A percentile compares a stretch with the other conserved stretches of the same genome.
These are phyloP conservation scores for Rhodotorula sp. DNA, from an alignment of 1,284 basidiomycete species.

Conservation along the genomic window DNA sequence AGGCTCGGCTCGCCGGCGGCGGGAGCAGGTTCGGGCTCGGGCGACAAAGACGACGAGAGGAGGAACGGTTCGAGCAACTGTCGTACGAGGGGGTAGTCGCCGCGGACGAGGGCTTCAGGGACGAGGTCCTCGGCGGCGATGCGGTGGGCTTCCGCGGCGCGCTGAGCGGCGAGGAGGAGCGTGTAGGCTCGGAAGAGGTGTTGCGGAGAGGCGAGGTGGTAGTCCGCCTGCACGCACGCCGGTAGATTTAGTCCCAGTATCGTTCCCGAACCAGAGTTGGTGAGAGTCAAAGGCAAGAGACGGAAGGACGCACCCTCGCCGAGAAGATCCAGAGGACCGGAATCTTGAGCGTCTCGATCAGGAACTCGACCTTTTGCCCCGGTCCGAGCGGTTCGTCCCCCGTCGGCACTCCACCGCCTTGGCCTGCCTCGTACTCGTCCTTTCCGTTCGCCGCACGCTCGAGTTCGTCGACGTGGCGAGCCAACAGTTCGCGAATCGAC, in stretches of 20 bases:
- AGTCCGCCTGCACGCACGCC: slow-evolving; percentile 59
- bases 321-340: slow-evolving; percentile 84
- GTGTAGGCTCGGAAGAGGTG: slow-evolving; percentile 70
- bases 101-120: slow-evolving; percentile 80
- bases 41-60: slow-evolving; percentile 56
- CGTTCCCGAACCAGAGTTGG: no score
- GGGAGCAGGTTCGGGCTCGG: slow-evolving; percentile 45
- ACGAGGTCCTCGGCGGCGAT: slow-evolving; percentile 80
- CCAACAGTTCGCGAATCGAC: slow-evolving; percentile 76
- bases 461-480: slow-evolving; percentile 67
- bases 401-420: slow-evolving; percentile 43
- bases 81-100: slow-evolving; percentile 71
- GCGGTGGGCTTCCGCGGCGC: slow-evolving; percentile 73
- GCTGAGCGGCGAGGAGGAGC: slow-evolving; percentile 67
- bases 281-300: background rate
- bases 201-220: slow-evolving; percentile 56
- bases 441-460: slow-evolving; percentile 45
- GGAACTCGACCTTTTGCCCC: slow-evolving; percentile 57
- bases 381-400: no score
- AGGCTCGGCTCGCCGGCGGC: slow-evolving; percentile 14
- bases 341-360: slow-evolving; percentile 73
- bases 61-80: slow-evolving; percentile 71
- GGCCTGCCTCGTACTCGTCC: slow-evolving; percentile 55
- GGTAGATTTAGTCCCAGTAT: no score
- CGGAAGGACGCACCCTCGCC: slow-evolving; percentile 65